Base-by-base conservation (phyloP, 306 rosid species). In the Vicia faba region DNA sequence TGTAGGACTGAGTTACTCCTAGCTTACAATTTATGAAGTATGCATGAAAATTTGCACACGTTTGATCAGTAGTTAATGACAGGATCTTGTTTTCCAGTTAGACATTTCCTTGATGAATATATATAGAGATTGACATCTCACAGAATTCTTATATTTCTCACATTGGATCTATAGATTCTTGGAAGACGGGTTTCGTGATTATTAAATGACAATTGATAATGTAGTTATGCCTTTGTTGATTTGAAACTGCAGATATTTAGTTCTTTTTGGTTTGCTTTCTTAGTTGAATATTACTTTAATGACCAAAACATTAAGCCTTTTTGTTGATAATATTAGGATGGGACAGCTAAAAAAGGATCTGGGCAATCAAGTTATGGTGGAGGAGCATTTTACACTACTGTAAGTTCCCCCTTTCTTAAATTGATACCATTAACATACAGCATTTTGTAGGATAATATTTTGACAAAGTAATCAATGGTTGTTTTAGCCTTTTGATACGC, bases 351-450 rank as follows among this genome's bases (percentile, higher is more conserved):
- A 76, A 71, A 71, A 68, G 87, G 84, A 19, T 61, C 84, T 6
- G 88, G 83, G 70, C 89, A 76, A 58, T 55, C 89, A 44, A 85
- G 77, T 66, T 80, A 80, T 68, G 78, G 82, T 25, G 90, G 90
- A 56, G 90, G 90, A 56, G 87, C 90, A 61, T 85, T 85, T 72
- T 85, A 80, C 71, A 85, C 78, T 65, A 72, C 87, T 7, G 90
- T 85, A 78, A 82, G 87, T 66, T 82, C n/a, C 76, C 63, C 62
- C 69, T 58, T 64, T 57, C 39, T 77, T 51, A 57, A 66, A 54
- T 23, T 36, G 59, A 31, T 23, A 54, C 56, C 40, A 26, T 25
- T 45, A 45, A 39, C 60, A 63, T 63, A 25, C 26, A 40, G 1
- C 7, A 59, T 31, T 70, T 64, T 58, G 38, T 23, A 15, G 11